Base-by-base conservation (phyloP, 2,329 filamentous ascomycete species). In the Cytospora piceae region DNA sequence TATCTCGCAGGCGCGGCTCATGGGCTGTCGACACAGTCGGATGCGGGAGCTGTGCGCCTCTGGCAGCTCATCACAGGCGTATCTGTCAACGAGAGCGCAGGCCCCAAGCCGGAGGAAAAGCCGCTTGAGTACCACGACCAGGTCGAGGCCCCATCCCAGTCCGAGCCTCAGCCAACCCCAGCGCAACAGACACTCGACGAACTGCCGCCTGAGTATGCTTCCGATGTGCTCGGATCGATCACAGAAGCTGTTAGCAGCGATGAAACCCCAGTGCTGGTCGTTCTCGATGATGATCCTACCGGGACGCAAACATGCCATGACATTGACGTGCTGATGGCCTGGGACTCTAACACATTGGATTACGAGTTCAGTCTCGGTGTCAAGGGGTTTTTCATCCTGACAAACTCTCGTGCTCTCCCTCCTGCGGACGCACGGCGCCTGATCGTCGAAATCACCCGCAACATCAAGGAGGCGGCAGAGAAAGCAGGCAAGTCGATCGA, bases 231-330 rank as follows among this genome's bases (percentile, higher is more conserved):
- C 24, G 22, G 22, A 54, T 3, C 52, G 52, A 54, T 54, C 52
- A 24, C 22, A 29, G 22, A 54, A 27, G 17, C 27, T 29, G 29
- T 54, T 27, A 29, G 52, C 24, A 27, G 32, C 5, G 20, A 56
- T 20, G 31, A 69, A 39, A 67, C 73, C 5, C 75, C 76, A 15
- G 71, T 75, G 11, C 73, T 80, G 8, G 75, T 83, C 5, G 76
- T 76, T 1, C 76, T 83, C 7, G 84, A 86, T 61, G 84, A 87
- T 66, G 84, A 87, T 63, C 84, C 84, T 37, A 87, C 85, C 0
- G 84, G 84, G n/a, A 87, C 84, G 0, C 85, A 87, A 70, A 87
- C 85, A n/a, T 86, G 84, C 72, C 83, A 87, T 72, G 80, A 83
- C 69, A 81, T 87, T 66, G 74, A 77, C 58, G 83, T 87, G 1